These are phyloP conservation scores for Lactarius evosmus DNA, from an alignment of 768 basidiomycete genomes.

Conservation along the genomic window DNA sequence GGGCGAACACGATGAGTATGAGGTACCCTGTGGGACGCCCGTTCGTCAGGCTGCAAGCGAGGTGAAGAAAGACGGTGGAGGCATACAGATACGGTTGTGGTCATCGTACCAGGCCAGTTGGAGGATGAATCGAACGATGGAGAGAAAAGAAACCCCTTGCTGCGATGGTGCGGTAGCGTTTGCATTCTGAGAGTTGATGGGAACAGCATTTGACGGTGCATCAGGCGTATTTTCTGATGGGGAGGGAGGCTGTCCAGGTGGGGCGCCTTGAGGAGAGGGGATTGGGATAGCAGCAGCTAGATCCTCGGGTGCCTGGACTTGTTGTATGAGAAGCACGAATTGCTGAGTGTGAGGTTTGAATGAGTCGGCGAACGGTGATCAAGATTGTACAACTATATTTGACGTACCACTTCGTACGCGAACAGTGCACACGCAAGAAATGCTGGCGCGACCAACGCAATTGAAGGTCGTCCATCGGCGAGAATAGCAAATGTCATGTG, in stretches of 20 bases:
- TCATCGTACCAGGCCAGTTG: conserved; percentile 65
- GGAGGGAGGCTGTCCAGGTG: conserved; percentile 20
- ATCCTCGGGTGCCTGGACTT: conserved; percentile 80
- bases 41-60: conserved; percentile 21
- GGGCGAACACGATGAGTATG: conserved; percentile 62
- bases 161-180: conserved; percentile 26
- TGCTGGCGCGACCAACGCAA: conserved; percentile 80
- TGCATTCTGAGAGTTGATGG: conserved; percentile 9
- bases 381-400: neutral
- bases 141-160: conserved; percentile 21
- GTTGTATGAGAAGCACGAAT: conserved; percentile 76
- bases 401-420: conserved; percentile 73
- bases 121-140: conserved; percentile 50
- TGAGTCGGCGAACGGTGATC: neutral
- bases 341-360: conserved; percentile 48
- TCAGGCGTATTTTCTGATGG: conserved; percentile 13
- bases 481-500: conserved; percentile 88
- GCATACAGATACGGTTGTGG: conserved; percentile 67
- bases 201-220: conserved; percentile 2
- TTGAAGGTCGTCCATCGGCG: conserved; percentile 74
- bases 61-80: neutral
- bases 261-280: conserved; percentile 27
- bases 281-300: conserved; percentile 28
- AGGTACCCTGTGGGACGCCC: conserved; percentile 51
- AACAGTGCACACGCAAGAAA: conserved; percentile 80